Conservation (phyloP, 2,329 filamentous ascomycete genomes). For the Pseudofabraea citricarpa region DNA sequence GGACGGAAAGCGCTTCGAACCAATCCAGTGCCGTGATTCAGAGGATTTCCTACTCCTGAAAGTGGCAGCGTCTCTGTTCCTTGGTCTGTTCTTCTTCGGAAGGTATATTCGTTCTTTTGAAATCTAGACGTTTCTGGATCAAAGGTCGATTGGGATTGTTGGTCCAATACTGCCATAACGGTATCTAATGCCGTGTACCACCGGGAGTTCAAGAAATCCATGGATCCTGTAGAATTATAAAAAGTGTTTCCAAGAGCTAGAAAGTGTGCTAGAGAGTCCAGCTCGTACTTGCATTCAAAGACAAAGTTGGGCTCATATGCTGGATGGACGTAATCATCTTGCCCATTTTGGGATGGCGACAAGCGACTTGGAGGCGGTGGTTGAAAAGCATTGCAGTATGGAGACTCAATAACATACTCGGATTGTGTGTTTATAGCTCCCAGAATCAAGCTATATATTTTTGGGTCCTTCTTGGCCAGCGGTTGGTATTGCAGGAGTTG, state of each 20-base stretch:
- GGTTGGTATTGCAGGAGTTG: constrained; percentile 87
- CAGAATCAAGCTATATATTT: constrained; percentile 73
- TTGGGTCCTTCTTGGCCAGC: constrained; percentile 74
- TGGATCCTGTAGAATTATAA: constrained; percentile 71
- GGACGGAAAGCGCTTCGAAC: constrained; percentile 90
- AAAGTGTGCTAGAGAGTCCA: constrained; percentile 92
- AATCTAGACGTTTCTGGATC: constrained; percentile 60
- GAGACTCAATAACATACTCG: constrained; percentile 89
- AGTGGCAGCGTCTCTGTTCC: constrained; percentile 90
- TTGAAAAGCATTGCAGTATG: constrained; percentile 98
- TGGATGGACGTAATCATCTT: constrained; percentile 81
- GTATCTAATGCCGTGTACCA: constrained; percentile 78
- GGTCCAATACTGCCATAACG: constrained; percentile 66
- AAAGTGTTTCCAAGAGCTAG: constrained; percentile 83
- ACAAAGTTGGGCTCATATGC: constrained; percentile 78
- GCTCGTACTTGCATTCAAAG: constrained; percentile 98
- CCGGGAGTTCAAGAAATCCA: constrained; percentile 69
- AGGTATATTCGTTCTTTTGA: constrained; percentile 75
- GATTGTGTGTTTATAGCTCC: constrained; percentile 95
- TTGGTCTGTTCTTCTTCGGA: constrained; percentile 71
- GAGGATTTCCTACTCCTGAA: constrained; percentile 80
- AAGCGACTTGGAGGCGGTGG: constrained; percentile 82
- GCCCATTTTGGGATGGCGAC: constrained; percentile 67
- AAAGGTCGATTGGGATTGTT: constrained; percentile 81
- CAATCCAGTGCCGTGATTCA: constrained; percentile 78